A percentile compares a stretch with the other conserved stretches of the same genome.
phyloP scores from a whole-genome alignment of 2,329 filamentous ascomycete species.

The Ascochyta viciae-villosae region DNA sequence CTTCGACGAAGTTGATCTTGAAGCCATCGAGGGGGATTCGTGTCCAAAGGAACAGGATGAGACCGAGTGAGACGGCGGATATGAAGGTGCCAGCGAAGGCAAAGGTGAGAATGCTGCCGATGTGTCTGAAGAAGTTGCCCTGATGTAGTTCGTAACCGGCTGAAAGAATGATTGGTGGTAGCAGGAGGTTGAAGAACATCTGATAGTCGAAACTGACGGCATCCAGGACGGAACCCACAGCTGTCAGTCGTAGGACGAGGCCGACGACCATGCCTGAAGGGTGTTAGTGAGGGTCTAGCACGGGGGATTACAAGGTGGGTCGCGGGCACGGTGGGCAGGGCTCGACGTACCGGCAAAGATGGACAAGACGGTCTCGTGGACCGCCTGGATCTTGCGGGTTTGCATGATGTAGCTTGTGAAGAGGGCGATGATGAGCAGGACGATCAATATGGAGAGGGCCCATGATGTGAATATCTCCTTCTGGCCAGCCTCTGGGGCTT shows the following conservation, averaged over 20 bases:
- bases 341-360: conserved; percentile 82
- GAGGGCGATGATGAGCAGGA: conserved; percentile 90
- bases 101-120: conserved; percentile 95
- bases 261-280: conserved; percentile 89
- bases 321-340: conserved; percentile 15
- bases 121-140: conserved; percentile 98
- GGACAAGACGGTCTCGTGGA: conserved; percentile 97
- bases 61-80: conserved; percentile 90
- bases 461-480: conserved; percentile 96
- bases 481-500: conserved; percentile 76
- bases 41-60: conserved; percentile 89
- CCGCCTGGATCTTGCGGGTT: conserved; percentile 94
- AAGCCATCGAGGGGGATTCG: conserved; percentile 84
- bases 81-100: conserved; percentile 97
- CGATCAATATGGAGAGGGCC: conserved; percentile 96
- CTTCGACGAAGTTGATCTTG: conserved; percentile 89
- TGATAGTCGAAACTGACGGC: conserved; percentile 98
- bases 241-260: conserved; percentile 81
- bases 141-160: conserved; percentile 98
- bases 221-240: conserved; percentile 83
- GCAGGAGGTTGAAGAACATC: conserved; percentile 98
- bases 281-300: conserved; percentile 34
- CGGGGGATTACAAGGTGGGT: conserved; percentile 23
- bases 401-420: conserved; percentile 98
- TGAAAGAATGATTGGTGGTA: conserved; percentile 97